Percentiles rank a stretch among this genome's conserved stretches.
Evolutionary conservation across 2,329 filamentous ascomycete species (phyloP).

Genomic region (Clarireedia homoeocarpa): DNA sequence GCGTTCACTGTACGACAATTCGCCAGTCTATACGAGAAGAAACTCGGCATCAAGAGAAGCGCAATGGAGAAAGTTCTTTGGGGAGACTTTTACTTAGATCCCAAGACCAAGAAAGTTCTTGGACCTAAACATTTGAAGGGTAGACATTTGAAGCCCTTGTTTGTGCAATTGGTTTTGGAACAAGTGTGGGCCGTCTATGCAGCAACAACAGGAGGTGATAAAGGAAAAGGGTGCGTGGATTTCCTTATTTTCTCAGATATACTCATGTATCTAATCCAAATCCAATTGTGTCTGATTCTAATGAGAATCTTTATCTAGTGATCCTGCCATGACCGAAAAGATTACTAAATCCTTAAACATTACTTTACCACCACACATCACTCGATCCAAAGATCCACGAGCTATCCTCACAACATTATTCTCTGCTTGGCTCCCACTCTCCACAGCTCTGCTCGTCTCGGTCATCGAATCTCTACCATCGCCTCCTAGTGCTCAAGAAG

Average conservation of each 20-base stretch:
- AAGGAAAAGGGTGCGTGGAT: constrained; percentile 65
- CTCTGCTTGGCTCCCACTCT: constrained; percentile 82
- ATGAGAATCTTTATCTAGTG: constrained; percentile 40
- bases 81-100: constrained; percentile 94
- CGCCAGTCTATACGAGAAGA: constrained; percentile 88
- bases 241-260: constrained; percentile 30
- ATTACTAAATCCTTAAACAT: constrained; percentile 88
- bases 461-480: constrained; percentile 90
- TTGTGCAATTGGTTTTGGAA: constrained; percentile 91
- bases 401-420: constrained; percentile 83
- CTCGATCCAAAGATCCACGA: constrained; percentile 75
- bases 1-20: constrained; percentile 96
- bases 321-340: constrained; percentile 78
- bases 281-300: constrained; percentile 15
- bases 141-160: constrained; percentile 86
- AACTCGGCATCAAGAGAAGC: constrained; percentile 85
- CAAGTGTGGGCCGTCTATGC: constrained; percentile 95
- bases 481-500: constrained; percentile 69
- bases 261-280: constrained; percentile 19
- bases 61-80: constrained; percentile 89
- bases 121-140: constrained; percentile 90
- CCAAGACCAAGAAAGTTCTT: constrained; percentile 91
- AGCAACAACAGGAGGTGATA: constrained; percentile 75
- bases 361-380: constrained; percentile 73
- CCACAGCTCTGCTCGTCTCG: constrained; percentile 85